These are phyloP conservation scores for Podila verticillata DNA, from an alignment of 192 early-diverging fungal species.

Conservation along the genomic window DNA sequence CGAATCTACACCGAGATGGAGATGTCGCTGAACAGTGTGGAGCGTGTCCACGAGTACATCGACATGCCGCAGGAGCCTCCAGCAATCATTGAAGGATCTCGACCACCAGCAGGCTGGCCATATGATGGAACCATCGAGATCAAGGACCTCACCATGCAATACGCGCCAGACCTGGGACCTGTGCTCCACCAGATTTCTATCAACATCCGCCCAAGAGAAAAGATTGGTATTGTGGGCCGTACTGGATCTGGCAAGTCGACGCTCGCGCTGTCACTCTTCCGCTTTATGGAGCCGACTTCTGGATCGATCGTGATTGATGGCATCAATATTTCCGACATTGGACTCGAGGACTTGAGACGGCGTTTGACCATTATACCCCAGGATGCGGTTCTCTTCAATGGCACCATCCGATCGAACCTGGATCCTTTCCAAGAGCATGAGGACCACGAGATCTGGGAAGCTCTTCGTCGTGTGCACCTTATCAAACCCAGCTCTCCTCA, in stretches of 20 bases:
- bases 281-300: conserved; percentile 75
- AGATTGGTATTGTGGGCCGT: conserved; percentile 95
- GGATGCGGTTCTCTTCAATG: conserved; percentile 64
- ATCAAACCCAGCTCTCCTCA: conserved; percentile 39
- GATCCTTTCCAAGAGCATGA: conserved; percentile 87
- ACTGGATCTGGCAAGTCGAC: conserved; percentile 92
- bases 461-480: conserved; percentile 80
- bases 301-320: conserved; percentile 83
- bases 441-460: conserved; percentile 83
- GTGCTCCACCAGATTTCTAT: conserved; percentile 84
- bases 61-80: conserved; percentile 82
- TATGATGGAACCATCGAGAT: conserved; percentile 76
- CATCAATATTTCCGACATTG: conserved; percentile 77
- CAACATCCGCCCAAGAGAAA: conserved; percentile 67
- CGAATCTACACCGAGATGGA: conserved; percentile 79
- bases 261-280: conserved; percentile 80
- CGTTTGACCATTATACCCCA: conserved; percentile 92
- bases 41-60: conserved; percentile 86
- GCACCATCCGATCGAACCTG: conserved; percentile 81
- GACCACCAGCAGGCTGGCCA: conserved; percentile 76
- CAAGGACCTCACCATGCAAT: conserved; percentile 76
- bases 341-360: conserved; percentile 82
- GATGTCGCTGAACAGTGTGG: conserved; percentile 86
- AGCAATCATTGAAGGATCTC: conserved; percentile 59
- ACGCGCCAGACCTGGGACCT: conserved; percentile 72